Base-by-base conservation (phyloP, 1,139 yeast genomes). In the Yamadazyma trypodendri region DNA sequence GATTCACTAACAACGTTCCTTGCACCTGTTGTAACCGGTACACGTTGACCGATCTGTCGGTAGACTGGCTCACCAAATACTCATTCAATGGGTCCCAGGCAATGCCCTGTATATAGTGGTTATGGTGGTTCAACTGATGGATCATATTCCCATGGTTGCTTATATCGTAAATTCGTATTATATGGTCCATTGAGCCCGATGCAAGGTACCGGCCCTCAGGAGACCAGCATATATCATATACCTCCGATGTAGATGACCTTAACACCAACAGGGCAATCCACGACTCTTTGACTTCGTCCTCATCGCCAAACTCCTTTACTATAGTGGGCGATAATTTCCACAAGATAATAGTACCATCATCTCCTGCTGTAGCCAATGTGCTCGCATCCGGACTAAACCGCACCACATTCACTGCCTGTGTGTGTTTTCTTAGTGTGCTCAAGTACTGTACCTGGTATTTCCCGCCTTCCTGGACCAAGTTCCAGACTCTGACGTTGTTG, bases 91-190 rank as follows among this genome's bases (percentile, higher is more conserved):
- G 98, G 57, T 92, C 98, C 97, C 97, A 92, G 0, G 84, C 73
- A 3, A 92, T 92, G 3, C 99, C 99, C 60, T 92, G 99, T 2
- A 92, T 94, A 52, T 87, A 90, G 55, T 90, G 97, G 27, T 68
- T 65, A 58, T 92, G 97, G 46, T 86, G 88, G 2, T 79, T 75
- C 34, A 84, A 64, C 40, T 82, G 81, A 11, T 74, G 64, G 1
- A 87, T 69, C 49, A 84, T 74, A 32, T 71, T 68, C 0, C 92
- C 94, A 1, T 73, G 66, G 10, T 32, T 30, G 1, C 61, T 51
- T 2, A 77, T 76, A 44, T 74, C 72, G 22, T 82, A 87, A 0
- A 92, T 72, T 32, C 96, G 68, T 5, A 90, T 76, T 9, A 79
- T 71, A 51, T 89, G 88, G 59, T 92, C 97, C 88, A 92, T 88